phyloP scores from a whole-genome alignment of 75 land plant species.

The Selaginella tamariscina region DNA sequence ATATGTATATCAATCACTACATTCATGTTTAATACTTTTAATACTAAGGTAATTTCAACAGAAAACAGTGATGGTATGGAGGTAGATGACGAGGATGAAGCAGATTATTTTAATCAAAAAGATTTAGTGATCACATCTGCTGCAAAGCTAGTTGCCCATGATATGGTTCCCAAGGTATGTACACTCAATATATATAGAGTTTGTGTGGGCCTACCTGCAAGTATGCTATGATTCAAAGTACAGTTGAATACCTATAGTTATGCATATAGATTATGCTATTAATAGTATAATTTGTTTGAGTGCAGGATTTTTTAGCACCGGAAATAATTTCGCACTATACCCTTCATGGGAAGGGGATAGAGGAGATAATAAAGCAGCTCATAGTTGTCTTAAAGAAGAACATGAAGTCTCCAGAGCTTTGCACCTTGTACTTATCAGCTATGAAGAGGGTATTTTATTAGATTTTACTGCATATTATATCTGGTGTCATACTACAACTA shows the following conservation, averaged over 20 bases:
- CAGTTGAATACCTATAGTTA: neutral
- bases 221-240: neutral
- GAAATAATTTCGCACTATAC: constrained; percentile 83
- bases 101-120: constrained; percentile 57
- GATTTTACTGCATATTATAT: too few relatives aligned
- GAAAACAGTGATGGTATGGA: neutral
- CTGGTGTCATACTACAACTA: too few relatives aligned
- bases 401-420: constrained; percentile 45
- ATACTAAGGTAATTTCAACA: neutral
- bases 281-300: neutral
- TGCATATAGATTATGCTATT: neutral
- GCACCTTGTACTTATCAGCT: constrained; percentile 56
- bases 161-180: constrained; percentile 67
- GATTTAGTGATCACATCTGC: constrained; percentile 71
- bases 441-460: constrained; percentile 56
- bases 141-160: constrained; percentile 65
- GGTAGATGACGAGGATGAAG: constrained; percentile 76
- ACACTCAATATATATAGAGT: neutral
- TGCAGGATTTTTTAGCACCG: constrained; percentile 81
- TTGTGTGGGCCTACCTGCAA: neutral
- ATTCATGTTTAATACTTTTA: too few relatives aligned
- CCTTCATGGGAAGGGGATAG: constrained; percentile 62
- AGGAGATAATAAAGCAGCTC: constrained; percentile 75
- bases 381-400: constrained; percentile 58
- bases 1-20: too few relatives aligned